Base-by-base conservation (phyloP, 2,329 filamentous ascomycete genomes). In the Lachnellula suecica region DNA sequence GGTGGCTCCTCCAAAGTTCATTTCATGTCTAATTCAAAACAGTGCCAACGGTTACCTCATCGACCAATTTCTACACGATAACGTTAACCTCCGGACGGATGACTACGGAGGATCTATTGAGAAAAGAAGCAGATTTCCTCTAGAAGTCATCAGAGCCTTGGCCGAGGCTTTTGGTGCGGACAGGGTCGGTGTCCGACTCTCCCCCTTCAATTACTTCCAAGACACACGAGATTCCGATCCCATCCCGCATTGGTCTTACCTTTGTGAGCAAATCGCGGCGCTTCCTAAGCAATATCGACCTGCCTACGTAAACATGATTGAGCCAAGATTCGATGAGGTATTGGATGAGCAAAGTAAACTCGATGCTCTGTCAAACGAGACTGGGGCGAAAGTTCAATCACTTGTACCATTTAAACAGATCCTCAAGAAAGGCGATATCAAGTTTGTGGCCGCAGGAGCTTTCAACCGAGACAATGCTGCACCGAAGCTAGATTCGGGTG, bases 161-260 rank as follows among this genome's bases (percentile, higher is more conserved):
- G 66, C 69, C 0, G 66, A 72, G 0, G 75, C 78, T 0, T 67
- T 81, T 15, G 83, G 82, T 1, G 63, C 76, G 0, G 74, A 83
- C 2, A 71, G 73, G 11, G 72, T 77, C 2, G 81, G 76, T 0
- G 77, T 87, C 29, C 58, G 64, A 4, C 62, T 82, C n/a, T 80
- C 75, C 2, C 85, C 85, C 0, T 87, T 77, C 71, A 79, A 75
- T 46, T 70, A 71, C 0, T 87, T 82, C 68, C 81, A 87, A 56
- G 78, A 77, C 35, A 84, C 87, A 81, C 67, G 71, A 19, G 70
- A 75, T 6, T 72, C 75, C 53, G 71, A 81, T 35, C 56, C 56
- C 9, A 59, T 56, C 22, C 29, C 29, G 15, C 56, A 59, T 22
- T 61, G 54, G 53, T 54, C 54, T 27, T 61, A 59, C 22, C 64